phyloP scores from a whole-genome alignment of 768 basidiomycete genomes.

The Rhodotorula diobovata region DNA sequence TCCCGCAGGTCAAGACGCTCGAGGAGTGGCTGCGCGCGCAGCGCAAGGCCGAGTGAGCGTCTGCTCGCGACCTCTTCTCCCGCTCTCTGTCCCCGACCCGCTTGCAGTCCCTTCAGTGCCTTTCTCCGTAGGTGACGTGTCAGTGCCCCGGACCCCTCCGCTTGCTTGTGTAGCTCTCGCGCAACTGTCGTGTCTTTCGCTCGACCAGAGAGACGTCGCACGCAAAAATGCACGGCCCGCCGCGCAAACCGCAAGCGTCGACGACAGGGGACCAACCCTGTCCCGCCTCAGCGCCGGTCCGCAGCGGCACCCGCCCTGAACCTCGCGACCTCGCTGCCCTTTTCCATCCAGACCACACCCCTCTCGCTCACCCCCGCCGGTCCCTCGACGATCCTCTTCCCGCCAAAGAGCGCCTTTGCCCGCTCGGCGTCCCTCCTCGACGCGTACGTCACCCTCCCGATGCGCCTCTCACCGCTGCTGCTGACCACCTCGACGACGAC shows the following conservation, averaged over 20 bases:
- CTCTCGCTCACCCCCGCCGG: background rate
- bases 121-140: no score
- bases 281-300: no score
- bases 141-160: no score
- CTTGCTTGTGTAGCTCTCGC: background rate
- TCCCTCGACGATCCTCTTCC: background rate
- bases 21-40: constrained; percentile 38
- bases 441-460: background rate
- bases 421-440: background rate
- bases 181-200: background rate
- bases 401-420: background rate
- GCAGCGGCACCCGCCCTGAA: no score
- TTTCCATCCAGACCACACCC: background rate
- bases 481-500: no score
- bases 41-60: background rate
- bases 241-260: no score
- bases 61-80: background rate
- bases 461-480: background rate
- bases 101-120: no score
- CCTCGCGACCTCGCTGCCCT: background rate
- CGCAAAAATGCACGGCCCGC: no score
- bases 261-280: no score
- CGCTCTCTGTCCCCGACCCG: no score
- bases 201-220: no score
- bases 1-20: constrained; percentile 33